These are phyloP conservation scores for Iberis amara DNA, from an alignment of 441 rosid genomes.

Conservation along the genomic window DNA sequence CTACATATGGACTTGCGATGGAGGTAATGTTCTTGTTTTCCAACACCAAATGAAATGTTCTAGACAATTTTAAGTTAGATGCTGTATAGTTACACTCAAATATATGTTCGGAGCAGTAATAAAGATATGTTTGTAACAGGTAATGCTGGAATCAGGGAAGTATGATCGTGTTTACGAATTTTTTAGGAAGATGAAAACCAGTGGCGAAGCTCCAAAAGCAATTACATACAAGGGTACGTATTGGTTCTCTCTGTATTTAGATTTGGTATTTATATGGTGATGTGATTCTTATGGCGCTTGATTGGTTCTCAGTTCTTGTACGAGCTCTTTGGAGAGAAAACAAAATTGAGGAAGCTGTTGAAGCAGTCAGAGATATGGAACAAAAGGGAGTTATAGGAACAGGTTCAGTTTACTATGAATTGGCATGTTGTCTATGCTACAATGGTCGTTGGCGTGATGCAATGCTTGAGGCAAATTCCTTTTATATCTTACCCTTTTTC, in stretches of 20 bases:
- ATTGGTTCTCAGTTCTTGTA: slow-evolving; percentile 63
- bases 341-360: slow-evolving; percentile 64
- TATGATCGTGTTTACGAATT: slow-evolving; percentile 63
- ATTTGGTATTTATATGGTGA: slow-evolving; percentile 10
- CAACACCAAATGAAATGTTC: neutral
- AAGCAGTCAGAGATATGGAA: slow-evolving; percentile 84
- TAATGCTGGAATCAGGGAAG: slow-evolving; percentile 84
- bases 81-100: neutral
- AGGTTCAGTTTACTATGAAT: slow-evolving; percentile 73
- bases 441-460: slow-evolving; percentile 81
- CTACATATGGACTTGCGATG: slow-evolving; percentile 94
- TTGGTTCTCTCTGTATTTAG: slow-evolving; percentile 2
- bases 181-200: slow-evolving; percentile 66
- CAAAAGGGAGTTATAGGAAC: slow-evolving; percentile 77
- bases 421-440: slow-evolving; percentile 83
- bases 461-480: slow-evolving; percentile 52
- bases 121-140: slow-evolving; percentile 55
- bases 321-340: slow-evolving; percentile 80
- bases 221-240: slow-evolving; percentile 67
- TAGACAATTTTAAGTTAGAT: slow-evolving; percentile 10
- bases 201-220: slow-evolving; percentile 67
- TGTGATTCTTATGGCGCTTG: slow-evolving; percentile 10
- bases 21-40: slow-evolving; percentile 48
- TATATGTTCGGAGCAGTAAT: neutral
- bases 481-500: slow-evolving; percentile 4